Percentiles rank a stretch among this genome's conserved stretches.
Evolutionary conservation across 306 rosid species (phyloP).

Genomic region (Dryas alaskensis): DNA sequence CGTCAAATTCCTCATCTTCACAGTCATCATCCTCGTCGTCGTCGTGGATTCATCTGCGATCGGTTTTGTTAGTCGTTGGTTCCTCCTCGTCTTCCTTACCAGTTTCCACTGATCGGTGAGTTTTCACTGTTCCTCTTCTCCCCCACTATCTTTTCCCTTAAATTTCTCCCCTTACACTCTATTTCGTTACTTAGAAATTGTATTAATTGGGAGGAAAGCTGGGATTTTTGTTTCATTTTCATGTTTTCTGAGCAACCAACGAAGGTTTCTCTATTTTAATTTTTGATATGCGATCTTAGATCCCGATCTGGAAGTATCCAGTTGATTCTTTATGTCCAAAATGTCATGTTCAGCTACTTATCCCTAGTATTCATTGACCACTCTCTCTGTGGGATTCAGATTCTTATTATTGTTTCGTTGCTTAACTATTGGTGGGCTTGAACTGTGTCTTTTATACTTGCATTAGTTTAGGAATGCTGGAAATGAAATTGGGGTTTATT

Average conservation of each 20-base stretch:
- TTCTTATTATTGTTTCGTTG: background rate
- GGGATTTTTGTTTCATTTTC: background rate
- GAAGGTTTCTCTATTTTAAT: background rate
- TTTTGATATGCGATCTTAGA: constrained; percentile 6
- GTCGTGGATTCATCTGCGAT: constrained; percentile 31
- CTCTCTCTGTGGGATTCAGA: constrained; percentile 19
- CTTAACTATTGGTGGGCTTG: background rate
- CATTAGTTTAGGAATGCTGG: background rate
- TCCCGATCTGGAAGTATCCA: constrained; percentile 23
- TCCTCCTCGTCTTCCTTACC: constrained; percentile 24
- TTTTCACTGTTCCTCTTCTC: constrained; percentile 13
- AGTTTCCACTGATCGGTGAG: constrained; percentile 27
- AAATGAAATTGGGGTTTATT: background rate
- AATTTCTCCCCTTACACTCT: background rate
- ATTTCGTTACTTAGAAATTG: constrained; percentile 4
- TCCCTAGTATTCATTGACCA: constrained; percentile 7
- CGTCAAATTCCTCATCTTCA: constrained; percentile 21
- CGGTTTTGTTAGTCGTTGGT: constrained; percentile 27
- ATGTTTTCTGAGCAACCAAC: background rate
- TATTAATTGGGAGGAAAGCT: background rate
- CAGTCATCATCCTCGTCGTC: constrained; percentile 20
- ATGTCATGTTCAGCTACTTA: constrained; percentile 6
- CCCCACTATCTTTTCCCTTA: background rate
- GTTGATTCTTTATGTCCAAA: constrained; percentile 2
- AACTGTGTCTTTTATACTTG: background rate